These are phyloP conservation scores for Citeromyces siamensis DNA, from an alignment of 1,139 yeast genomes.

Conservation along the genomic window DNA sequence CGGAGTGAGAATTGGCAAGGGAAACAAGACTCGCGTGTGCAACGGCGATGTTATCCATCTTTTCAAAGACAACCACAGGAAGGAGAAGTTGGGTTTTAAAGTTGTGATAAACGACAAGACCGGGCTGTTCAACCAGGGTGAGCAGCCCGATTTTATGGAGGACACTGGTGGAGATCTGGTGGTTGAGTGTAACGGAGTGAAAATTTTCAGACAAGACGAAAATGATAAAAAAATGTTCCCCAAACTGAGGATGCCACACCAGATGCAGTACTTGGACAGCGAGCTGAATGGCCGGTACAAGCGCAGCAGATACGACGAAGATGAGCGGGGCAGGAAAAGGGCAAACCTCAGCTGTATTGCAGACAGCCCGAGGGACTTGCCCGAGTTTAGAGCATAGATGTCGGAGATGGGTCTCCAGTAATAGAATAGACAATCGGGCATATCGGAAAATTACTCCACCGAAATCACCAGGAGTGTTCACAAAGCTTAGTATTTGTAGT, in stretches of 20 bases:
- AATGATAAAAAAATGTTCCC: slow-evolving; percentile 5
- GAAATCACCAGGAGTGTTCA: too few species aligned
- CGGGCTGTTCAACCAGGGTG: slow-evolving; percentile 32
- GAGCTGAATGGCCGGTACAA: slow-evolving; percentile 1
- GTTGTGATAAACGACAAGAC: slow-evolving; percentile 41
- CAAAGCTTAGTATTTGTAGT: too few species aligned
- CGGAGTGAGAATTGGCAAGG: slow-evolving; percentile 42
- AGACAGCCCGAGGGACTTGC: neutral
- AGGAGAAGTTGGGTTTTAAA: slow-evolving; percentile 38
- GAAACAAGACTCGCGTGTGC: slow-evolving; percentile 45
- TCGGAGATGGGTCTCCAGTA: neutral
- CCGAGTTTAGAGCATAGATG: neutral
- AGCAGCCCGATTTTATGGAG: slow-evolving; percentile 8
- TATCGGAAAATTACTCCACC: too few species aligned
- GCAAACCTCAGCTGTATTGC: slow-evolving; percentile 1
- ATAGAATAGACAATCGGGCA: too few species aligned
- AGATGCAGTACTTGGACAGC: neutral
- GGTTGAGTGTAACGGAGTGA: neutral
- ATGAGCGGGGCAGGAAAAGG: neutral
- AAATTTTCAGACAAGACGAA: slow-evolving; percentile 5
- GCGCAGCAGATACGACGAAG: neutral
- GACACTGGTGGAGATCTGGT: slow-evolving; percentile 7
- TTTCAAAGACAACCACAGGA: slow-evolving; percentile 43
- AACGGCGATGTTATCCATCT: slow-evolving; percentile 57
- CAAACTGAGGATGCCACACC: slow-evolving; percentile 2